Percentiles rank a stretch among this genome's conserved stretches.
phyloP scores from a whole-genome alignment of 805 yeast species.

The Monosporozyma aerobia region DNA sequence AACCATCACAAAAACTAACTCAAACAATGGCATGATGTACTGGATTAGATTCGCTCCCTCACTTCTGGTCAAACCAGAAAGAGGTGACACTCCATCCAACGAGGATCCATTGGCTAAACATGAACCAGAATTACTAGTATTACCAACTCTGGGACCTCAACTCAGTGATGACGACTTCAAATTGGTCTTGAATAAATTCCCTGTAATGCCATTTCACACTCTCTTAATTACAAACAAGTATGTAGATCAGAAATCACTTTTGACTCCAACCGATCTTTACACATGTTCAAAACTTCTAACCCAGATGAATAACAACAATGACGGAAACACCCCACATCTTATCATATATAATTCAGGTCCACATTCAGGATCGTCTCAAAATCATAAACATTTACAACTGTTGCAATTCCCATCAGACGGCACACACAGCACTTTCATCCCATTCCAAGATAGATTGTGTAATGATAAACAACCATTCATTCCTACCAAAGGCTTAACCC shows the following conservation, averaged over 20 bases:
- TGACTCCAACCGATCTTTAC: conserved; percentile 57
- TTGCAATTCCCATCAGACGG: conserved; percentile 49
- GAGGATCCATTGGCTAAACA: conserved; percentile 73
- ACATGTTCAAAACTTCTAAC: conserved; percentile 48
- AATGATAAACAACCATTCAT: conserved; percentile 38
- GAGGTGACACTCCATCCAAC: conserved; percentile 25
- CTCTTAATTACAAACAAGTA: conserved; percentile 69
- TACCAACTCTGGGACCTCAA: conserved; percentile 39
- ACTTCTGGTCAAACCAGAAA: conserved; percentile 32
- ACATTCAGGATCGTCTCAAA: conserved; percentile 87
- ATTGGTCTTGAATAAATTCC: conserved; percentile 77
- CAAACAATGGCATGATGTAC: conserved; percentile 26
- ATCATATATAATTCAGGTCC: conserved; percentile 88
- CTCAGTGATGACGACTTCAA: conserved; percentile 31
- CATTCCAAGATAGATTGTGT: conserved; percentile 42
- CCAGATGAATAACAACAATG: conserved; percentile 32
- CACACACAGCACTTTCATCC: conserved; percentile 28
- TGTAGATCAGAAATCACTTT: conserved; percentile 60
- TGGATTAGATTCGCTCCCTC: conserved; percentile 28
- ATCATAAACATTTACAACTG: conserved; percentile 88
- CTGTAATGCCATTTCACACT: conserved; percentile 71
- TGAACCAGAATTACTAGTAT: conserved; percentile 64
- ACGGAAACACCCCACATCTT: conserved; percentile 35
- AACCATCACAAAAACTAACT: conserved; percentile 13
- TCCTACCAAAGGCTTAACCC: conserved; percentile 46